These are phyloP conservation scores for Tausonia pullulans DNA, from an alignment of 1,284 basidiomycete species.

Conservation along the genomic window DNA sequence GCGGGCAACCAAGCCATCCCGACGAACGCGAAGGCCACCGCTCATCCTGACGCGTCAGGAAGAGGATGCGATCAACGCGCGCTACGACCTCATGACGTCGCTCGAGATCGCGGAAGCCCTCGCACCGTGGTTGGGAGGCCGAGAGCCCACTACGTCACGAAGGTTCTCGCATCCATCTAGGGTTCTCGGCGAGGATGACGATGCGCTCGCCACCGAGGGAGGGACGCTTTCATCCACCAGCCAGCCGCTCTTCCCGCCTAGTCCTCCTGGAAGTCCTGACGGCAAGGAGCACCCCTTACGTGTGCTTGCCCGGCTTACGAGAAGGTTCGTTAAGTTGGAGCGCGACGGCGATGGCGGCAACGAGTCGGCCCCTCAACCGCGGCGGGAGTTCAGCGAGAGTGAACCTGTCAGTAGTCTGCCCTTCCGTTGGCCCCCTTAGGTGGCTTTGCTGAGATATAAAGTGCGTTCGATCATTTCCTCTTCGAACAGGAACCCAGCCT, in stretches of 20 bases:
- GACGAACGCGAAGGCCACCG: background rate
- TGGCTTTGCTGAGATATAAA: background rate
- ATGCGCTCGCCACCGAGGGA: background rate
- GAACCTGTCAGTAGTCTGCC: background rate
- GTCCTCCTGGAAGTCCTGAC: background rate
- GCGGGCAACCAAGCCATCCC: too few species aligned
- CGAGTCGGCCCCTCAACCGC: background rate
- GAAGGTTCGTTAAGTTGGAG: conserved; percentile 1
- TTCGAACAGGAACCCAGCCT: background rate
- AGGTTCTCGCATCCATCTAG: background rate
- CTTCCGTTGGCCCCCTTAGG: too few species aligned
- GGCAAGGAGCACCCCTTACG: conserved; percentile 10
- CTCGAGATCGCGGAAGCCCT: conserved; percentile 1
- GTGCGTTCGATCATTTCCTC: background rate
- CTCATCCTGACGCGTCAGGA: conserved; percentile 3
- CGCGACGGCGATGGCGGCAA: background rate
- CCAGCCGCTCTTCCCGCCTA: conserved; percentile 9
- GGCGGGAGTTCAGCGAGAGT: background rate
- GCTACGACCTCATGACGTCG: conserved; percentile 9
- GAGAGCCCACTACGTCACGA: background rate
- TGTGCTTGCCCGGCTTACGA: conserved; percentile 2
- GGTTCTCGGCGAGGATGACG: background rate
- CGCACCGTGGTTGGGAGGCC: conserved; percentile 2
- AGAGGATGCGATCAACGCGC: conserved; percentile 5
- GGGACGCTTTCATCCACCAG: too few species aligned